Evolutionary conservation across 768 basidiomycete genomes (phyloP).

Genomic region (Galerina marginata): DNA sequence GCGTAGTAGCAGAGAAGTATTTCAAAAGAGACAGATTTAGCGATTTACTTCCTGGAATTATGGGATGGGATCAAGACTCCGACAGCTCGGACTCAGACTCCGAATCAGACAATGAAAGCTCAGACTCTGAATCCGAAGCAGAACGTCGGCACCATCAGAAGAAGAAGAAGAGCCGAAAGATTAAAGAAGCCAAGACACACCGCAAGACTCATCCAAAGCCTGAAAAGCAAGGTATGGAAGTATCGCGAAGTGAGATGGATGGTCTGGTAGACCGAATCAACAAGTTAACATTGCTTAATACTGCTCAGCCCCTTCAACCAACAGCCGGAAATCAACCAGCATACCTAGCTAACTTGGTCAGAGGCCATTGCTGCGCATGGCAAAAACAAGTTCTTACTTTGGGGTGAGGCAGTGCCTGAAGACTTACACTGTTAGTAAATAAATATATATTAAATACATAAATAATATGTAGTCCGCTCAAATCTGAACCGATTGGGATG

Average conservation of each 20-base stretch:
- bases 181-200: neutral
- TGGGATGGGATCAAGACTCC: neutral
- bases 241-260: neutral
- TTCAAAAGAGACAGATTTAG: slow-evolving; percentile 15
- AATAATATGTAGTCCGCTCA: too few relatives aligned
- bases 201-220: too few relatives aligned
- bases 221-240: neutral
- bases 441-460: too few relatives aligned
- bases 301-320: too few relatives aligned
- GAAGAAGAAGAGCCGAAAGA: neutral
- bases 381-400: too few relatives aligned
- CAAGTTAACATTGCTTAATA: neutral
- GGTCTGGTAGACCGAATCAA: neutral
- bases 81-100: slow-evolving; percentile 1
- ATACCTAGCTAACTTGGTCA: too few relatives aligned
- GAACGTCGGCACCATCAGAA: neutral
- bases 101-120: neutral
- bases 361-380: too few relatives aligned
- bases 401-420: too few relatives aligned
- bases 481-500: too few relatives aligned
- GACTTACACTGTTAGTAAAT: too few relatives aligned
- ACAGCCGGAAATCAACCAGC: too few relatives aligned
- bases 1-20: slow-evolving; percentile 4
- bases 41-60: neutral
- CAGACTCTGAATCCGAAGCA: neutral